phyloP scores from a whole-genome alignment of 177 flowering plant species.

The Vitis hybrid region DNA sequence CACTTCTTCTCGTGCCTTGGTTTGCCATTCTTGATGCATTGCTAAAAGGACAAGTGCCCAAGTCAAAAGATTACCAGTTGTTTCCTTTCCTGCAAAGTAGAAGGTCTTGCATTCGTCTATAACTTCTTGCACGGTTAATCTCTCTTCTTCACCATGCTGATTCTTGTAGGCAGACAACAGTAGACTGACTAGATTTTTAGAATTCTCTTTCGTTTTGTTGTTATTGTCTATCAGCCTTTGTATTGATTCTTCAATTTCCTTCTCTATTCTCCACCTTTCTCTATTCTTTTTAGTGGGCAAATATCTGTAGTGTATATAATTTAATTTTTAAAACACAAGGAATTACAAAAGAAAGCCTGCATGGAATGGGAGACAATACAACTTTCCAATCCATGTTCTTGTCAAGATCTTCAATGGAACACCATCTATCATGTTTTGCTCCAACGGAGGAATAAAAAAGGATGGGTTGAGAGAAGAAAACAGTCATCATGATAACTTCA shows the following conservation, averaged over 20 bases:
- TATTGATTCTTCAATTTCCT: no score
- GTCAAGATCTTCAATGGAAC: not conserved
- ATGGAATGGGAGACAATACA: no score
- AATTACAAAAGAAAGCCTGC: no score
- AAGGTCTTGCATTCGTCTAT: conserved; percentile 56
- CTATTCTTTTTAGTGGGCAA: no score
- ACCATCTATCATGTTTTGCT: no score
- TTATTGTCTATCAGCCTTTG: not conserved
- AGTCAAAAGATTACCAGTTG: conserved; percentile 29
- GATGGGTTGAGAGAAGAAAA: no score
- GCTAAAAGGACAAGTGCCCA: conserved; percentile 50
- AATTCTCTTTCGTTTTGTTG: not conserved
- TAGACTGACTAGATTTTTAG: no score
- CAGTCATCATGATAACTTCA: no score
- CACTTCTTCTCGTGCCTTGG: conserved; percentile 49
- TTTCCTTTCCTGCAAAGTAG: conserved; percentile 45
- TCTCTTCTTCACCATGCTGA: conserved; percentile 5
- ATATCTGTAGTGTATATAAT: conserved; percentile 8
- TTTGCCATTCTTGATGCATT: conserved; percentile 56
- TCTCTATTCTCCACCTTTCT: no score
- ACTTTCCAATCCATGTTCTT: not conserved
- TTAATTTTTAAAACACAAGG: no score
- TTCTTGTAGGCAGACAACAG: no score
- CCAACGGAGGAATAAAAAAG: no score
- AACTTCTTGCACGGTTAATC: conserved; percentile 34